These are phyloP conservation scores for Ganoderma resinaceum DNA, from an alignment of 1,284 basidiomycete genomes.

Conservation along the genomic window DNA sequence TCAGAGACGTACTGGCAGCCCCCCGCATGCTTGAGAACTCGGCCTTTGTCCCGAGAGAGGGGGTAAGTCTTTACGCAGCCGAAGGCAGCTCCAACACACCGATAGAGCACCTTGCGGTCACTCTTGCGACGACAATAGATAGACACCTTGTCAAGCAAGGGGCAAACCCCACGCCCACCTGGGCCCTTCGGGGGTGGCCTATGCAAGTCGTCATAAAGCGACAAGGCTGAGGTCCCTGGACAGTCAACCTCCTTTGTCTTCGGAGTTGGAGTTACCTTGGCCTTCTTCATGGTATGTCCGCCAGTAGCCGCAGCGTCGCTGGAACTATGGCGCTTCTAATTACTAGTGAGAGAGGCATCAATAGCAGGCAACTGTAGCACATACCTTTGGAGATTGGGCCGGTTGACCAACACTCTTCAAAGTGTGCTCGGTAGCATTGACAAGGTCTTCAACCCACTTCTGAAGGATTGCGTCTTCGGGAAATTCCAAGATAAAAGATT, in stretches of 20 bases:
- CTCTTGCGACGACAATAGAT: not conserved
- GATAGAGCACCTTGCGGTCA: not conserved
- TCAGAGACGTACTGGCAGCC: not conserved
- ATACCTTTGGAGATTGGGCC: no score
- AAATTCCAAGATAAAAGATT: not conserved
- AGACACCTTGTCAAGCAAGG: not conserved
- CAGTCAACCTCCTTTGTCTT: not conserved
- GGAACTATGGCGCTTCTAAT: no score
- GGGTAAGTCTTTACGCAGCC: not conserved
- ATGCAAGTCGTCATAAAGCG: not conserved
- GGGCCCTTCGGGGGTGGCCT: not conserved
- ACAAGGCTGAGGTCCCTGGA: not conserved
- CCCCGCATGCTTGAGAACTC: not conserved
- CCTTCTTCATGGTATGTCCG: not conserved
- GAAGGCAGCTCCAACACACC: not conserved
- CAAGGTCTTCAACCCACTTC: not conserved
- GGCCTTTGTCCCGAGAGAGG: not conserved
- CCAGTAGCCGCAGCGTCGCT: not conserved
- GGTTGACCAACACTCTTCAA: no score
- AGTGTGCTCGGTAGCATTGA: slow-evolving; percentile 2
- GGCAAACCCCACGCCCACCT: not conserved
- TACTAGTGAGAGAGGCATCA: no score
- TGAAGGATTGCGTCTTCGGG: not conserved
- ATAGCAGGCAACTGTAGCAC: no score
- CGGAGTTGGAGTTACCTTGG: not conserved